Conservation (phyloP, 306 rosid genomes). For the Trifolium repens region DNA sequence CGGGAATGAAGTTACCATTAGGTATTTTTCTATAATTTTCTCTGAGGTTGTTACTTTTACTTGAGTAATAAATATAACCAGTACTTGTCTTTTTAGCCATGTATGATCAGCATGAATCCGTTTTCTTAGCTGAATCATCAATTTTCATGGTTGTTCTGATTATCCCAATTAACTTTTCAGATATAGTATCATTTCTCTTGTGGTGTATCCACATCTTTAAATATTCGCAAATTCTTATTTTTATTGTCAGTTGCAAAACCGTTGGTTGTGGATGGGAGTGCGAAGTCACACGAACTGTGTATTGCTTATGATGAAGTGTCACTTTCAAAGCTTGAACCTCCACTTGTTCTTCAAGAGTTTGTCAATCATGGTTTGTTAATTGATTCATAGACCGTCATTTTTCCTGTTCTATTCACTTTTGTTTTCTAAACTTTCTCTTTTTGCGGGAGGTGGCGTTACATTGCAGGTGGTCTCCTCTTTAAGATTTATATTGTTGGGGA, state of each 20-base stretch:
- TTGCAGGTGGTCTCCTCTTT: constrained; percentile 57
- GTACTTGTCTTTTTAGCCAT: constrained; percentile 1
- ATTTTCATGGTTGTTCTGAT: constrained; percentile 4
- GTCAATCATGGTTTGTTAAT: constrained; percentile 58
- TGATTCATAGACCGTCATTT: constrained; percentile 11
- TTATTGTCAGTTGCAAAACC: constrained; percentile 58
- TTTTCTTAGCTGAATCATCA: background rate
- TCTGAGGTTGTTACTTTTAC: constrained; percentile 4
- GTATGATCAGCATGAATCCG: background rate
- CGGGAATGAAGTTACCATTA: constrained; percentile 57
- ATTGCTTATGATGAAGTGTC: constrained; percentile 61
- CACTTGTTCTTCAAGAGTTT: constrained; percentile 62
- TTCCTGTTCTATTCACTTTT: constrained; percentile 7
- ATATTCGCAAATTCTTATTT: background rate
- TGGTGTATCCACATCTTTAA: constrained; percentile 20
- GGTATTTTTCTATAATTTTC: constrained; percentile 39
- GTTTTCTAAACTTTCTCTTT: background rate
- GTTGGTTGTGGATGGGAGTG: constrained; percentile 59
- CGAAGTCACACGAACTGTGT: constrained; percentile 57
- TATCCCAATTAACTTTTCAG: background rate
- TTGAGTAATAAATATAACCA: background rate
- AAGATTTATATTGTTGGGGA: constrained; percentile 59
- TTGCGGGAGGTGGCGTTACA: background rate
- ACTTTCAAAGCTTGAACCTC: constrained; percentile 54
- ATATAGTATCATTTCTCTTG: constrained; percentile 6